These are phyloP conservation scores for Teunomyces pallodes DNA, from an alignment of 805 yeast species.

Conservation along the genomic window DNA sequence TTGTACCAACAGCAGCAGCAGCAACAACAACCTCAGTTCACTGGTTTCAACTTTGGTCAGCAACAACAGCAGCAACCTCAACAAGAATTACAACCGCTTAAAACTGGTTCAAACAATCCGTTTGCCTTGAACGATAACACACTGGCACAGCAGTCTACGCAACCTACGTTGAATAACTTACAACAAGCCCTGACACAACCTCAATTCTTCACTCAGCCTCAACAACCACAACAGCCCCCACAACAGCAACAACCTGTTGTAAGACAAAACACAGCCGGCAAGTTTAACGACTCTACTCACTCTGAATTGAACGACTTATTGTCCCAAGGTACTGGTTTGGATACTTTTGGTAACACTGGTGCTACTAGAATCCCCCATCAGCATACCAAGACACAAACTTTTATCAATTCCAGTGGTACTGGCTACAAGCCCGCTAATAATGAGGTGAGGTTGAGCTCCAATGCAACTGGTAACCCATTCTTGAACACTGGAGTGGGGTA, in stretches of 20 bases:
- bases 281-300: constrained; percentile 46
- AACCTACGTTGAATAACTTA: constrained; percentile 2
- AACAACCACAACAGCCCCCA: constrained; percentile 28
- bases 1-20: constrained; percentile 41
- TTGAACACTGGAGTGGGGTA: constrained; percentile 56
- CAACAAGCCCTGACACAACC: constrained; percentile 12
- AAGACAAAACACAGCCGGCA: constrained; percentile 31
- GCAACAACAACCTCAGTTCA: constrained; percentile 21
- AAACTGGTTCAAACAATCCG: constrained; percentile 77
- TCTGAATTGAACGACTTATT: constrained; percentile 70
- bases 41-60: constrained; percentile 19
- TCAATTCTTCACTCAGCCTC: constrained; percentile 12
- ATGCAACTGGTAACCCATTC: constrained; percentile 57
- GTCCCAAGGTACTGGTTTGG: constrained; percentile 87
- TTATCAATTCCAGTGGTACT: constrained; percentile 85
- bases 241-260: constrained; percentile 12
- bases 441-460: constrained; percentile 32
- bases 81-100: constrained; percentile 48
- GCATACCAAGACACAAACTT: constrained; percentile 76
- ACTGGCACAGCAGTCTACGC: constrained; percentile 3
- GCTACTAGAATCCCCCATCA: constrained; percentile 86
- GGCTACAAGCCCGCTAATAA: constrained; percentile 57
- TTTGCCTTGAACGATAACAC: constrained; percentile 48
- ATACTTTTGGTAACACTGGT: constrained; percentile 90
- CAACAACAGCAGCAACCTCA: constrained; percentile 34